Evolutionary conservation across 352 stramenopile genomes (phyloP), one percentile per base, ranked within the genome.

Genomic region (Globisporangium acanthophoron): DNA sequence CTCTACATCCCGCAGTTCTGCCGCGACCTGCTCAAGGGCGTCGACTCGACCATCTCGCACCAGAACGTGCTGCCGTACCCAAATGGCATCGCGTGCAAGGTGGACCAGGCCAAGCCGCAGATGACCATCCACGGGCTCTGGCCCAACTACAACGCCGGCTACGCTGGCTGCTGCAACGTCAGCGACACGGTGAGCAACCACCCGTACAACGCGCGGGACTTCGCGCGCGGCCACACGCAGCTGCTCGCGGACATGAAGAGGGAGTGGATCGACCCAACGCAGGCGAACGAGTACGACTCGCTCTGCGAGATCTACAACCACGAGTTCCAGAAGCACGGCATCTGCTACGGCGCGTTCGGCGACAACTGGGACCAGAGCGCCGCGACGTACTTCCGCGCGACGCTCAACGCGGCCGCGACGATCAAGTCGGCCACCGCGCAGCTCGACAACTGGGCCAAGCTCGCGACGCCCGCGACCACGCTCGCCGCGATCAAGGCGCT

Each of bases 281-380:
- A 66, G 39, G 3, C 53, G 21, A 61, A 48, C 59, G 47, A 57
- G 40, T 61, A 61, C 51, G 72, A 73, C 33, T 66, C 75, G 50
- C 64, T 88, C 45, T 93, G 84, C 48, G 79, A 90, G 54, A 73
- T 90, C 40, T 94, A 92, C 78, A 88, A 94, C 70, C 81, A 94
- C 67, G 81, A 92, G 70, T 92, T 94, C 70, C 84, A 94, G 69
- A 94, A 94, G 68, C 84, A 94, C 61, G 81, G 84, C 29, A 64
- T 91, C 41, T 94, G 84, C 76, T 94, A 86, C 65, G 89, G 69
- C 77, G 80, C 82, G 0, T 74, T 75, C 29, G 80, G 66, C 3
- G 67, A 70, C 20, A 71, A 92, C 65, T 78, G 74, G 27, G 74
- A 88, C 61, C 68, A 73, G 40, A 75, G 75, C 5, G 75, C 82